Base-by-base conservation (phyloP, 2,329 filamentous ascomycete species). In the Lasiodiplodia hormozganensis region DNA sequence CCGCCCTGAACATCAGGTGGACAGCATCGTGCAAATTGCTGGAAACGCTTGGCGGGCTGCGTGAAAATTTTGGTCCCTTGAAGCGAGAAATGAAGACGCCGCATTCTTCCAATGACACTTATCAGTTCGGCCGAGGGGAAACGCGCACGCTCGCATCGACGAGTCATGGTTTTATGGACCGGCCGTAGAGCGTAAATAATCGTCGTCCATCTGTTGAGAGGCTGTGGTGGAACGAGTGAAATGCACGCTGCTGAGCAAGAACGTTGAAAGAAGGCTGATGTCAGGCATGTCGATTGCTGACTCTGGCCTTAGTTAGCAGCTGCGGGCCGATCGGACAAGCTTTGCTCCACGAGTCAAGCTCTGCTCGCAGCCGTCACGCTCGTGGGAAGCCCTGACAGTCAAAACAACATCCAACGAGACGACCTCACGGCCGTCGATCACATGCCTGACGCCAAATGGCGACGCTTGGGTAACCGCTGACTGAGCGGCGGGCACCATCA, bases 161-260 rank as follows among this genome's bases (percentile, higher is more conserved):
- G 47, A 38, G 60, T 64, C 58, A 51, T 34, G 43, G 7, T 49
- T 53, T 62, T 62, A 62, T 62, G 58, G 43, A 51, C 16, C 40
- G 23, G 8, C 7, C 12, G 43, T 16, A 36, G 58, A 28, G 8
- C 12, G 43, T 1, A 38, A 12, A 11, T 8, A 5, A 14, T 12
- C 23, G 12, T 49, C n/a, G 8, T 18, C 23, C 25, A 36, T 47
- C 11, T 25, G 21, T 36, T 23, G 58, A 25, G 8, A 49, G 12
- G 58, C 25, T 28, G 58, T 49, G 60, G 60, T 31, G 43, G 31
- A 23, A 25, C 43, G 7, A 11, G 18, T 10, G 28, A 8, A 23
- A 34, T n/a, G 23, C 57, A 21, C 57, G 23, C 14, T 16, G 43
- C 51, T 52, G 60, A 52, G 58, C 16, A 36, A 23, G 58, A 16